Evolutionary conservation across 2,329 filamentous ascomycete genomes (phyloP).

Genomic region (Stachybotrys chlorohalonatus): DNA sequence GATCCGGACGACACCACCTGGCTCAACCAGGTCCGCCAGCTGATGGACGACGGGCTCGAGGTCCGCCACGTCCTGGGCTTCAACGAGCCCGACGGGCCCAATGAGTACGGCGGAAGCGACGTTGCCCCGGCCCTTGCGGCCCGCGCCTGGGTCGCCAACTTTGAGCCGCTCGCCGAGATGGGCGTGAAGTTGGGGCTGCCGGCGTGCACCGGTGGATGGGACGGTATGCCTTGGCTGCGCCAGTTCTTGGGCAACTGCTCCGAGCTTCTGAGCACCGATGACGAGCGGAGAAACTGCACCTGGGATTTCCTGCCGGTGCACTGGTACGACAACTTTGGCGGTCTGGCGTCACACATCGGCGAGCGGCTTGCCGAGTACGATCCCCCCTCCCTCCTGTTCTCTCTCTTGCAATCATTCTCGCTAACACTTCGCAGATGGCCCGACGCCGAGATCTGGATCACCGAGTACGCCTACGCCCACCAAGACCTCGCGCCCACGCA

Average conservation of each 20-base stretch:
- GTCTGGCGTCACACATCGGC: conserved; percentile 58
- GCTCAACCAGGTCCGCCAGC: conserved; percentile 44
- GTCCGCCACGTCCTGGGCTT: conserved; percentile 64
- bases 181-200: conserved; percentile 64
- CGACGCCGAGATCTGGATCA: conserved; percentile 62
- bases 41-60: conserved; percentile 43
- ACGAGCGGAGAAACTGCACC: conserved; percentile 41
- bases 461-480: conserved; percentile 61
- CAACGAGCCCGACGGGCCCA: conserved; percentile 65
- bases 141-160: conserved; percentile 58
- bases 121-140: conserved; percentile 54
- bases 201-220: conserved; percentile 53
- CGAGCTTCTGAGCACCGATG: conserved; percentile 38
- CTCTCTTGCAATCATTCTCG: background rate
- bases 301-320: conserved; percentile 57
- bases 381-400: background rate
- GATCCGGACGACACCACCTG: conserved; percentile 48
- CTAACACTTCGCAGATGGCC: conserved; percentile 37
- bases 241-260: conserved; percentile 58
- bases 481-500: conserved; percentile 49
- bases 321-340: conserved; percentile 63
- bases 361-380: conserved; percentile 28
- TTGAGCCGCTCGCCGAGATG: conserved; percentile 56
- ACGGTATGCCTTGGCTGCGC: conserved; percentile 56
- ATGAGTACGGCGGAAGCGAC: conserved; percentile 50